Percentiles rank a stretch among this genome's conserved stretches.
These are phyloP conservation scores for Aureobasidium vineae DNA, from an alignment of 2,329 filamentous ascomycete genomes.

Conservation along the genomic window DNA sequence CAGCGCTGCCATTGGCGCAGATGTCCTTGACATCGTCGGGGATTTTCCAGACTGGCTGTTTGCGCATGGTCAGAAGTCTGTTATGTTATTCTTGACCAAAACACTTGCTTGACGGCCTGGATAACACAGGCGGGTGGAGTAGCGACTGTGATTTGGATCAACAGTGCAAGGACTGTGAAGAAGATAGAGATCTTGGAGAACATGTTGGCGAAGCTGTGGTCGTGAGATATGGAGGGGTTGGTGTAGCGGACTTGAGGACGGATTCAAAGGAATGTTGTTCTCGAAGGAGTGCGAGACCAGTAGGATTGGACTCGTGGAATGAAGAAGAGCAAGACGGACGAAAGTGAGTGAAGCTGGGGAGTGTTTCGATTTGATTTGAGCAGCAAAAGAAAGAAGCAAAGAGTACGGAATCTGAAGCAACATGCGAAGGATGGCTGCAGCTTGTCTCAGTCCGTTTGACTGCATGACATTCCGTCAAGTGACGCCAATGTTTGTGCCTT, in stretches of 20 bases:
- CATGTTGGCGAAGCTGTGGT: slow-evolving; percentile 39
- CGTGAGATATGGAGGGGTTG: background rate
- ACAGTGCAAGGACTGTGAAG: slow-evolving; percentile 47
- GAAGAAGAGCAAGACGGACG: background rate
- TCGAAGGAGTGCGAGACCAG: background rate
- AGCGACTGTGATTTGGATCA: slow-evolving; percentile 44
- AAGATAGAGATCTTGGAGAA: slow-evolving; percentile 47
- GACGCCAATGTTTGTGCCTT: slow-evolving; percentile 15
- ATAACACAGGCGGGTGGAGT: slow-evolving; percentile 53
- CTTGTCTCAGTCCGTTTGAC: background rate
- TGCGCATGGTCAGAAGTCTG: background rate
- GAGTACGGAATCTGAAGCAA: background rate
- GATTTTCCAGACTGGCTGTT: slow-evolving; percentile 36
- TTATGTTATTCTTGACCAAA: background rate
- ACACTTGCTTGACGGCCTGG: slow-evolving; percentile 50
- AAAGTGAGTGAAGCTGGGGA: background rate
- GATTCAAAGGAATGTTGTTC: slow-evolving; percentile 4
- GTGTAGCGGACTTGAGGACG: background rate
- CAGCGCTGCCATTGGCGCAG: slow-evolving; percentile 35
- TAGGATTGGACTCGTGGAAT: too few relatives aligned
- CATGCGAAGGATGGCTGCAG: background rate
- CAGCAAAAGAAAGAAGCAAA: background rate
- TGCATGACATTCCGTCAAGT: slow-evolving; percentile 17
- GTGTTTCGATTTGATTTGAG: background rate
- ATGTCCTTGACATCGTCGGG: slow-evolving; percentile 36